Conservation (phyloP, 164 flowering plant genomes). For the Cinnamomum chago region DNA sequence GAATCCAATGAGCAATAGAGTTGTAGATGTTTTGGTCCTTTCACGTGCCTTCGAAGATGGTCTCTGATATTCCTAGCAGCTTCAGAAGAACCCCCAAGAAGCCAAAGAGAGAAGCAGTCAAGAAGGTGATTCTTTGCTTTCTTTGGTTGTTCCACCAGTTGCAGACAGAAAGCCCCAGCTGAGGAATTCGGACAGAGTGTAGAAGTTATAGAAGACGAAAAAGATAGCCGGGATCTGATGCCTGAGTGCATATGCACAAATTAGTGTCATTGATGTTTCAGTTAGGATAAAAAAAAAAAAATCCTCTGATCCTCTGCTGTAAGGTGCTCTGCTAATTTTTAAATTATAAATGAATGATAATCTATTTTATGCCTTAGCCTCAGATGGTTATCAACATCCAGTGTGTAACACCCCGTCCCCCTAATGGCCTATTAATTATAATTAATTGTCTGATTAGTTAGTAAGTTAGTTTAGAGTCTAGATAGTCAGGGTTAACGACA, state of each 20-base stretch:
- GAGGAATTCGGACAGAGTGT: conserved; percentile 33
- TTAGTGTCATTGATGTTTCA: neutral
- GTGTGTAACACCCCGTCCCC: too few species aligned
- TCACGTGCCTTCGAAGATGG: conserved; percentile 42
- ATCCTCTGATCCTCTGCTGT: too few species aligned
- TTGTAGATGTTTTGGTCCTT: conserved; percentile 25
- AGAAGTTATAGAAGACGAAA: conserved; percentile 26
- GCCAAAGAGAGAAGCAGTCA: conserved; percentile 41
- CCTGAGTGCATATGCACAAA: conserved; percentile 23
- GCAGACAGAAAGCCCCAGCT: conserved; percentile 20
- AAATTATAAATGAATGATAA: too few species aligned
- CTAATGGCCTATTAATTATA: too few species aligned
- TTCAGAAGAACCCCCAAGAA: conserved; percentile 27
- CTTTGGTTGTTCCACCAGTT: conserved; percentile 55
- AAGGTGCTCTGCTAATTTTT: too few species aligned
- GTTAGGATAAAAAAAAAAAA: too few species aligned
- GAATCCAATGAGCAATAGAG: conserved; percentile 2
- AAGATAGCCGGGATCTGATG: conserved; percentile 27
- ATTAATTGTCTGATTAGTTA: too few species aligned
- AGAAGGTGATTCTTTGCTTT: conserved; percentile 29
- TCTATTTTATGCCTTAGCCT: too few species aligned
- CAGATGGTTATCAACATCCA: too few species aligned
- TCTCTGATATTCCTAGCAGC: conserved; percentile 40
- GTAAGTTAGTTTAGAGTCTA: too few species aligned
- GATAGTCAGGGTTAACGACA: too few species aligned